Evolutionary conservation across 208 protist species (phyloP).

Genomic region (Trypanosoma theileri): DNA sequence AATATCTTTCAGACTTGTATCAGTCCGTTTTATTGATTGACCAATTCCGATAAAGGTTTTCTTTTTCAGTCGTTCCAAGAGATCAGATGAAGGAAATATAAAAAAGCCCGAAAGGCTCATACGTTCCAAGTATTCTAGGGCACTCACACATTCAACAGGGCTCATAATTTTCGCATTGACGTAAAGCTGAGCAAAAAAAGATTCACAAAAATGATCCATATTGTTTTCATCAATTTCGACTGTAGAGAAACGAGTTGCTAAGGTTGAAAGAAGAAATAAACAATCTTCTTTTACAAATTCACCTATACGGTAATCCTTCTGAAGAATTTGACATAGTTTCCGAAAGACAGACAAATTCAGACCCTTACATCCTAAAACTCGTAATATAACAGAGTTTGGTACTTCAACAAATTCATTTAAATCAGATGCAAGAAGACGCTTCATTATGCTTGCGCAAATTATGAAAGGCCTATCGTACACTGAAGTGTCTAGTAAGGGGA

Average conservation of each 20-base stretch:
- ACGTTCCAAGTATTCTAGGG: conserved; percentile 56
- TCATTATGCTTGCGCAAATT: conserved; percentile 48
- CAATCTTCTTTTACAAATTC: conserved; percentile 18
- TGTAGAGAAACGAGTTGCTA: conserved; percentile 3
- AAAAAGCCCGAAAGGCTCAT: conserved; percentile 51
- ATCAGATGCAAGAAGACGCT: conserved; percentile 18
- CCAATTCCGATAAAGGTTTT: conserved; percentile 24
- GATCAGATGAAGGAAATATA: conserved; percentile 35
- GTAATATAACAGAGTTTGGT: conserved; percentile 14
- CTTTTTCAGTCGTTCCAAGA: conserved; percentile 54
- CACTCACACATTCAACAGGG: conserved; percentile 36
- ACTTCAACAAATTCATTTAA: conserved; percentile 17
- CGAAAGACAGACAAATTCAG: neutral
- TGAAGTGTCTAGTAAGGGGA: conserved; percentile 13
- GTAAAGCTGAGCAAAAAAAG: conserved; percentile 61
- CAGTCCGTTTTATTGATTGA: neutral
- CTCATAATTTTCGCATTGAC: conserved; percentile 33
- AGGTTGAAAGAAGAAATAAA: conserved; percentile 23
- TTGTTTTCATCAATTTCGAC: neutral
- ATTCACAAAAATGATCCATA: conserved; percentile 40
- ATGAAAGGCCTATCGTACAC: conserved; percentile 53
- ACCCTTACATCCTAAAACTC: conserved; percentile 3
- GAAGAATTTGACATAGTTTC: conserved; percentile 21
- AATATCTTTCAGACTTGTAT: conserved; percentile 2
- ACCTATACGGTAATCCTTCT: conserved; percentile 13